A percentile compares a stretch with the other conserved stretches of the same genome.
Conservation (phyloP, 2,329 filamentous ascomycete genomes). For the Pseudogymnoascus sp. region DNA sequence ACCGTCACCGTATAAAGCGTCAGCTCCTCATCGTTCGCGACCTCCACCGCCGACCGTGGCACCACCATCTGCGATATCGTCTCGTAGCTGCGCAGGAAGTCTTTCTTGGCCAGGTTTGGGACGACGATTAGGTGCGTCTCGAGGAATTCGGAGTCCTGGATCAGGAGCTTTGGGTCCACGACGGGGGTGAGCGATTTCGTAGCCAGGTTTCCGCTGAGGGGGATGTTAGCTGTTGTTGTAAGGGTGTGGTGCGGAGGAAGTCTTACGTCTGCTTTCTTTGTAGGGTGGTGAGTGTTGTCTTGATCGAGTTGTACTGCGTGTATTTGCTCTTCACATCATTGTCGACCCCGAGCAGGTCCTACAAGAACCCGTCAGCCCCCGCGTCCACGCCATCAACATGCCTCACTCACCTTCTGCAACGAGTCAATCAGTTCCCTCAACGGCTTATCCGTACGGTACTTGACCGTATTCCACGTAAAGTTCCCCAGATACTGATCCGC, state of each 20-base stretch:
- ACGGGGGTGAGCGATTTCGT: constrained; percentile 90
- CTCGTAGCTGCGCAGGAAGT: constrained; percentile 85
- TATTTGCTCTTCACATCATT: constrained; percentile 94
- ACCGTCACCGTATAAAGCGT: constrained; percentile 79
- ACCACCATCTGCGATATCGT: constrained; percentile 86
- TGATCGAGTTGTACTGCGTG: constrained; percentile 86
- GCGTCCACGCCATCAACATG: background rate
- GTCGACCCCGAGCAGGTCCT: constrained; percentile 88
- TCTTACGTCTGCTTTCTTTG: constrained; percentile 80
- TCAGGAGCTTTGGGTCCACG: constrained; percentile 68
- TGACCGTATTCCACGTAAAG: constrained; percentile 96
- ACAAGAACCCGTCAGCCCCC: constrained; percentile 9
- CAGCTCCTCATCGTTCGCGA: constrained; percentile 85
- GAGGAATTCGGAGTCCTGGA: constrained; percentile 91
- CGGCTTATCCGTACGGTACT: constrained; percentile 88
- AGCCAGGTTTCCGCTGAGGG: constrained; percentile 71
- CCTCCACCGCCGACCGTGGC: constrained; percentile 70
- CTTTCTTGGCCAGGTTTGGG: constrained; percentile 69
- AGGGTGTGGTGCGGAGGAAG: background rate
- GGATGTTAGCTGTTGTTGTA: constrained; percentile 17
- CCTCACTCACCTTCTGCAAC: constrained; percentile 64
- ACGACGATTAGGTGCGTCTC: constrained; percentile 92
- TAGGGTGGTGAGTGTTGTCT: constrained; percentile 70
- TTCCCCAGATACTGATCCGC: constrained; percentile 84
- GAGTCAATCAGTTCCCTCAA: constrained; percentile 79